Evolutionary conservation across 768 basidiomycete genomes (phyloP).

Genomic region (Gloeostereum incarnatum): DNA sequence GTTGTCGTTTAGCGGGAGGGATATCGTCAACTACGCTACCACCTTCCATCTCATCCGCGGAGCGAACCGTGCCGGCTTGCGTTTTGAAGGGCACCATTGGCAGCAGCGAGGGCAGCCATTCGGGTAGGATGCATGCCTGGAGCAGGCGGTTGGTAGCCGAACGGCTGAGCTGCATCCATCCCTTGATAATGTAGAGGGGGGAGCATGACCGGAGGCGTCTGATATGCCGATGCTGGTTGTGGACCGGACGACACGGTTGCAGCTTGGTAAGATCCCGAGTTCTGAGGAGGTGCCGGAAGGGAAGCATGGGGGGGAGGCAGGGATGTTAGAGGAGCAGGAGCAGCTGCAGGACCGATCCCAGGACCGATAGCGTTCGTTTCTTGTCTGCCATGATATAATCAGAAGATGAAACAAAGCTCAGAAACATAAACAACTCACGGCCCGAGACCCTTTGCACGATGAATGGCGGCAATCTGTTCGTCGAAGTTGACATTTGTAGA

Average conservation of each 20-base stretch:
- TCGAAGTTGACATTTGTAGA: slow-evolving; percentile 91
- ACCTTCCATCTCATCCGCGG: slow-evolving; percentile 77
- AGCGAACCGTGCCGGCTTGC: slow-evolving; percentile 65
- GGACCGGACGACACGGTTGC: slow-evolving; percentile 89
- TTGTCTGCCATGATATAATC: slow-evolving; percentile 33
- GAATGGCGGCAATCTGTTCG: slow-evolving; percentile 96
- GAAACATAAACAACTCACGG: slow-evolving; percentile 42
- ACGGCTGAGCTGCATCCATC: slow-evolving; percentile 65
- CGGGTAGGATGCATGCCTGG: slow-evolving; percentile 64
- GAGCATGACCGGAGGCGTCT: slow-evolving; percentile 68
- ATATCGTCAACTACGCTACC: slow-evolving; percentile 47
- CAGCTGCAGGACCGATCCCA: slow-evolving; percentile 78
- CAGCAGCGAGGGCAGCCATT: slow-evolving; percentile 49
- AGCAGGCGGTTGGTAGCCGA: slow-evolving; percentile 66
- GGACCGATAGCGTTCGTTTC: slow-evolving; percentile 77
- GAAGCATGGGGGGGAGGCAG: slow-evolving; percentile 66
- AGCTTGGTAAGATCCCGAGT: slow-evolving; percentile 55
- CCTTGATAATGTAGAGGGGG: slow-evolving; percentile 84
- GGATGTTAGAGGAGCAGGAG: slow-evolving; percentile 52
- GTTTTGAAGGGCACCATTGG: slow-evolving; percentile 37
- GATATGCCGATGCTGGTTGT: slow-evolving; percentile 73
- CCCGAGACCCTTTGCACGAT: slow-evolving; percentile 84
- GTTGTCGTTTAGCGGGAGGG: slow-evolving; percentile 82
- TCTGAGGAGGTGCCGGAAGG: slow-evolving; percentile 62
- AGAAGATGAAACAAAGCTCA: neutral